Evolutionary conservation across 352 stramenopile species (phyloP), one percentile per base, ranked within the genome.

Genomic region (Blastocystis sp.): DNA sequence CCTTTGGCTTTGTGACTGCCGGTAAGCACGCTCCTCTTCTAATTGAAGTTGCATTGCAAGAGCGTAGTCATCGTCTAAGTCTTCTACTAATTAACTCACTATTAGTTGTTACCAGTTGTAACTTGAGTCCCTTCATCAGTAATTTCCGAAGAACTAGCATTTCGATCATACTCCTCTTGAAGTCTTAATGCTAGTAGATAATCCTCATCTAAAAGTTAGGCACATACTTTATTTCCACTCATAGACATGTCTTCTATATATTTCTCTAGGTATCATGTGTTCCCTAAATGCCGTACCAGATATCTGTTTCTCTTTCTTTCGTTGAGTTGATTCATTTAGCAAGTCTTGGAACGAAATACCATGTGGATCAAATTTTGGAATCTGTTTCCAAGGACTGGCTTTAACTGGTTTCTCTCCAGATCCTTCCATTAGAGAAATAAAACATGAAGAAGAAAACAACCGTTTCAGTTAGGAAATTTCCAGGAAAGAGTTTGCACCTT

Each of bases 41-140:
- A 68, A 53, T 27, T 82, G 73, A 1, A 82, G 30, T 27, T 82
- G 73, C 40, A 82, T 64, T 33, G 73, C 73, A n/a, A 82, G 40
- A 15, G 73, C 73, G 30, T 68, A 82, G 1, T 82, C 73, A 17
- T 82, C 73, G 27, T 58, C 44, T 2, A 42, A 22, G 24, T 30
- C 19, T 11, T 82, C 73, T 82, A 68, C 40, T 9, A 27, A 58
- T 73, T 7, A 44, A 44, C 6, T 37, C n/a, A 40, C 40, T 11
- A 13, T 4, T 9, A 37, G 6, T 24, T 33, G 24, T n/a, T 37
- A 68, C 73, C 27, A 82, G 17, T 27, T 51, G 17, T 54, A 5
- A 51, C 27, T 81, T 33, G 33, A 22, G 11, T 17, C 15, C 9
- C 9, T 62, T 24, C 60, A 4, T 15, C n/a, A 33, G 17, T 70